A percentile compares a stretch with the other conserved stretches of the same genome.
Conservation (phyloP, 495 filamentous ascomycete species). For the Xylaria grammica region DNA sequence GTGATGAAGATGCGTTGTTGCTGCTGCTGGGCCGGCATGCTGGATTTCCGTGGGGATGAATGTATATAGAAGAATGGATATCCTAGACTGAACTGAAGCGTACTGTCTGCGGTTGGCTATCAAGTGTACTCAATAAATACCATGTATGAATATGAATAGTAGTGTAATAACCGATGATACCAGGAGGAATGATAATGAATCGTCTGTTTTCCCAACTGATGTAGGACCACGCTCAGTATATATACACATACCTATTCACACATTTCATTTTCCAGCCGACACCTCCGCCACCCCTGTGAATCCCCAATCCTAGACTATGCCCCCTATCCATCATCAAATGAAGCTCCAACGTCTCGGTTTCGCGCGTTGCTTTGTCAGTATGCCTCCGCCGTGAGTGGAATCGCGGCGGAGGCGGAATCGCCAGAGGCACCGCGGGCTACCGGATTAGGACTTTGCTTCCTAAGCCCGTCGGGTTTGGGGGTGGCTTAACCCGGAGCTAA, state of each 20-base stretch:
- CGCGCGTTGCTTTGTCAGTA: no score
- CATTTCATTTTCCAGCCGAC: no score
- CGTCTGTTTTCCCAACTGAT: background rate
- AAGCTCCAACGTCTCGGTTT: no score
- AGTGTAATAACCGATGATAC: background rate
- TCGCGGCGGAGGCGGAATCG: no score
- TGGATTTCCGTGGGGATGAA: background rate
- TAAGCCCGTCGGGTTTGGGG: no score
- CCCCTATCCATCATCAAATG: background rate
- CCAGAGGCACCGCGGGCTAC: no score
- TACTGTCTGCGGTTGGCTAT: background rate
- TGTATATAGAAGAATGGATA: no score
- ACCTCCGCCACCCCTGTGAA: no score
- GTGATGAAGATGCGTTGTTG: conserved; percentile 47
- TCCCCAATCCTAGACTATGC: background rate
- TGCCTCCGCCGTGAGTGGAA: no score
- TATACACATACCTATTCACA: background rate
- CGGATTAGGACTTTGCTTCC: no score
- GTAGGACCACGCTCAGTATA: background rate
- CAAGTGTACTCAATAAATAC: no score
- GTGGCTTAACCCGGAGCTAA: no score
- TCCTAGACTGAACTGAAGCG: background rate
- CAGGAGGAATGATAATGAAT: background rate
- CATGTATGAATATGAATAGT: background rate
- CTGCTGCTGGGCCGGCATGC: conserved; percentile 25